Evolutionary conservation across 148 eudicot genomes (phyloP).

Genomic region (Fagopyrum esculentum): DNA sequence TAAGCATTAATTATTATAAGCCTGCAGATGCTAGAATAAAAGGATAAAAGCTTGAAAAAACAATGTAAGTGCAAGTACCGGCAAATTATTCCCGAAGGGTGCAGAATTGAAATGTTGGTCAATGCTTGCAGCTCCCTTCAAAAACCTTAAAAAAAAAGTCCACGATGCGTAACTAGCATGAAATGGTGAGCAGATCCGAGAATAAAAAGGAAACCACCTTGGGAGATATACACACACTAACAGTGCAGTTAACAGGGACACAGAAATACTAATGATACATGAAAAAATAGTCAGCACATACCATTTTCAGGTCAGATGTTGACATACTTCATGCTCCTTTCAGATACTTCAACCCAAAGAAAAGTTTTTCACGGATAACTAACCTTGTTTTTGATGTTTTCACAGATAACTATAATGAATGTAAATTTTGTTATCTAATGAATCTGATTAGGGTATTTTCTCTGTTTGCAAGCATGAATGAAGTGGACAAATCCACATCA

Average conservation of each 20-base stretch:
- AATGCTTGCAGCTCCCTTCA: conserved; percentile 87
- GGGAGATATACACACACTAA: not conserved
- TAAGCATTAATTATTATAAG: not conserved
- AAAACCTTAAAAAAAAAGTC: conserved; percentile 43
- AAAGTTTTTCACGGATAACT: too few species aligned
- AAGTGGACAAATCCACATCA: not conserved
- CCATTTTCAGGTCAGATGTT: not conserved
- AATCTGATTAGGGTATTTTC: not conserved
- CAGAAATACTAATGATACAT: not conserved
- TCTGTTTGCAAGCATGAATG: not conserved
- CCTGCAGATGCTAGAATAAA: not conserved
- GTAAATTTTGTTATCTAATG: not conserved
- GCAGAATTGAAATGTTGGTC: conserved; percentile 83
- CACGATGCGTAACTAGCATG: not conserved
- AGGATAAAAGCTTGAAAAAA: not conserved
- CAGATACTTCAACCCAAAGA: not conserved
- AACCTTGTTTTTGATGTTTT: not conserved
- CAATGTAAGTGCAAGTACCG: conserved; percentile 36
- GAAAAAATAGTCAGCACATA: not conserved
- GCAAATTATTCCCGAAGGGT: conserved; percentile 70
- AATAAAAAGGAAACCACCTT: not conserved
- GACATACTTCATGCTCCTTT: not conserved
- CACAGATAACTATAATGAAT: not conserved
- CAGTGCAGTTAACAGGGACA: not conserved
- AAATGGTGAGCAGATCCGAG: not conserved